A percentile compares a stretch with the other conserved stretches of the same genome.
These are phyloP conservation scores for Phalaenopsis aphrodite DNA, from an alignment of 106 monocot genomes.

Conservation along the genomic window DNA sequence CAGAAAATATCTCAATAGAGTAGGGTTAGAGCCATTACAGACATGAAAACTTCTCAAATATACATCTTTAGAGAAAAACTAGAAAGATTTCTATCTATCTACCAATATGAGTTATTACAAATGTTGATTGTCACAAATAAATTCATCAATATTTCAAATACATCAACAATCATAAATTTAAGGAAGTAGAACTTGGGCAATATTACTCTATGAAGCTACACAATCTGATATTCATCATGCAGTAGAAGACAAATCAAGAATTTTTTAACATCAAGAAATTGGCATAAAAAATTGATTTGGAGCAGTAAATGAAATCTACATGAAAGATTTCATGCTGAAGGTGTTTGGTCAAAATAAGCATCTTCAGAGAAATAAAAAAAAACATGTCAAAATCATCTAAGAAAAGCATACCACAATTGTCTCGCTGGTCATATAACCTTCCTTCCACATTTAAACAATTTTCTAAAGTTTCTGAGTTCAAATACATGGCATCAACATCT, in stretches of 20 bases:
- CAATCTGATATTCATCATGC: too few relatives aligned
- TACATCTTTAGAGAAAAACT: background rate
- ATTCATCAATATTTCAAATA: background rate
- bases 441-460: conserved; percentile 5
- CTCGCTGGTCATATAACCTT: background rate
- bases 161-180: background rate
- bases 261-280: too few relatives aligned
- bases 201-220: too few relatives aligned
- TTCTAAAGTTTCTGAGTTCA: background rate
- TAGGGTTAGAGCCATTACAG: too few relatives aligned
- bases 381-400: too few relatives aligned
- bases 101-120: background rate
- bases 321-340: background rate
- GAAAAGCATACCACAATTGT: conserved; percentile 8
- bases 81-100: background rate
- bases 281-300: too few relatives aligned
- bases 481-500: conserved; percentile 7
- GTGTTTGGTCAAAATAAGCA: background rate
- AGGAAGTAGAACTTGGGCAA: background rate
- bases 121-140: background rate
- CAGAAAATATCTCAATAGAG: too few relatives aligned
- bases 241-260: too few relatives aligned
- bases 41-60: background rate
- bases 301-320: too few relatives aligned
- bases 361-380: background rate